Evolutionary conservation across 1,139 yeast species (phyloP).

Genomic region (Casaregolazyma suthepensis): DNA sequence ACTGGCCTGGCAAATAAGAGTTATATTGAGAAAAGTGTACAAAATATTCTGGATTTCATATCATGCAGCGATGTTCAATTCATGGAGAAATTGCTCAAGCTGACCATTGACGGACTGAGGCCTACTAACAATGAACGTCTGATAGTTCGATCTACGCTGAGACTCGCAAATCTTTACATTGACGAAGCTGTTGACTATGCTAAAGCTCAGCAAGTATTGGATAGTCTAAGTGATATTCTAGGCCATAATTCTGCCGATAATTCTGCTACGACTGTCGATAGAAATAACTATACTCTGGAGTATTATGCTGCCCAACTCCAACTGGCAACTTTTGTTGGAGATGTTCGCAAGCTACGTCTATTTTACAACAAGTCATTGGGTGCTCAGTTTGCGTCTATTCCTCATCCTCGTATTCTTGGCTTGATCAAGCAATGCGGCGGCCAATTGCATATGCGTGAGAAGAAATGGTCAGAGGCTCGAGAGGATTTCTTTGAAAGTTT

Average conservation of each 20-base stretch:
- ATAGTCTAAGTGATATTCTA: slow-evolving; percentile 38
- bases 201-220: slow-evolving; percentile 40
- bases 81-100: slow-evolving; percentile 28
- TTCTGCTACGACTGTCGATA: background rate
- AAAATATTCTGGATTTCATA: slow-evolving; percentile 48
- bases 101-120: slow-evolving; percentile 27
- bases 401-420: slow-evolving; percentile 70
- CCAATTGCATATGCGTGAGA: slow-evolving; percentile 53
- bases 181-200: slow-evolving; percentile 35
- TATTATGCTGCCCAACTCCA: slow-evolving; percentile 62
- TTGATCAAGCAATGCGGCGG: slow-evolving; percentile 73
- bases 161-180: slow-evolving; percentile 44
- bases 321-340: slow-evolving; percentile 37
- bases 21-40: slow-evolving; percentile 59
- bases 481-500: slow-evolving; percentile 66
- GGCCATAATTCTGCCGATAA: slow-evolving; percentile 4
- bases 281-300: slow-evolving; percentile 42
- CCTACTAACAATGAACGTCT: slow-evolving; percentile 43
- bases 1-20: slow-evolving; percentile 17
- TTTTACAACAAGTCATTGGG: slow-evolving; percentile 45
- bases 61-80: slow-evolving; percentile 26
- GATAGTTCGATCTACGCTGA: slow-evolving; percentile 51
- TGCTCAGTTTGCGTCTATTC: slow-evolving; percentile 60
- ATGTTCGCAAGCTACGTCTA: slow-evolving; percentile 40
- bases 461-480: slow-evolving; percentile 55